Evolutionary conservation across 2,329 filamentous ascomycete genomes (phyloP), one percentile per base, ranked within the genome.

Genomic region (Calonectria leucothoes): DNA sequence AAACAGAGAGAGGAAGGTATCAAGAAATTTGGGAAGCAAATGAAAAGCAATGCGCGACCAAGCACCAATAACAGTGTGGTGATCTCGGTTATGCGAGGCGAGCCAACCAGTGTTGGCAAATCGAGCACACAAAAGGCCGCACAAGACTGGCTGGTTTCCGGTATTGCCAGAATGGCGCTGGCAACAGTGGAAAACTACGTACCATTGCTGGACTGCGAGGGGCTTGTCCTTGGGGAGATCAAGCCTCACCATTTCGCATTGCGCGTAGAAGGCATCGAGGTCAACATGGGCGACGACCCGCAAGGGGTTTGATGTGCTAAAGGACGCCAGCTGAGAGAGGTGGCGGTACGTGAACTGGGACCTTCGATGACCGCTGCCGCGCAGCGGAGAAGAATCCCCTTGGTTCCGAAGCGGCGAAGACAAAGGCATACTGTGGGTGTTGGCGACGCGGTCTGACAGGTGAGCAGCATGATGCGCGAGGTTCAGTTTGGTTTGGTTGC

Each of bases 221-320:
- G 97, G 97, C 76, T 92, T 90, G 71, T 95, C 91, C 74, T 94
- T 92, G 17, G 93, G 87, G 14, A 94, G 87, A 15, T 92, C 93
- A 55, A 98, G 89, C 10, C 97, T 92, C 12, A 98, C 92, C 90
- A 96, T 97, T 85, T 99, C 97, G 82, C 95, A 98, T 87, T 99
- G 97, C 4, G 94, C 94, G 83, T 99, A 99, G 85, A 99, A 99
- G 48, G 96, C 96, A 90, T 99, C 97, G 73, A 99, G 92, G 81
- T 99, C 97, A 75, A 98, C 92, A 83, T 98, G 96, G 8, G 95
- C 95, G 78, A 98, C 92, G 33, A 97, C 94, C 57, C 97, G 93
- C 42, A 99, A 88, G 1, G 96, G 96, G 65, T 92, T 95, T 11
- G 92, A 91, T 0, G 93, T 88, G 39, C 91, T 92, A 77, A 90